Base-by-base conservation (phyloP, 768 basidiomycete genomes). In the Termitomyces sp. region DNA sequence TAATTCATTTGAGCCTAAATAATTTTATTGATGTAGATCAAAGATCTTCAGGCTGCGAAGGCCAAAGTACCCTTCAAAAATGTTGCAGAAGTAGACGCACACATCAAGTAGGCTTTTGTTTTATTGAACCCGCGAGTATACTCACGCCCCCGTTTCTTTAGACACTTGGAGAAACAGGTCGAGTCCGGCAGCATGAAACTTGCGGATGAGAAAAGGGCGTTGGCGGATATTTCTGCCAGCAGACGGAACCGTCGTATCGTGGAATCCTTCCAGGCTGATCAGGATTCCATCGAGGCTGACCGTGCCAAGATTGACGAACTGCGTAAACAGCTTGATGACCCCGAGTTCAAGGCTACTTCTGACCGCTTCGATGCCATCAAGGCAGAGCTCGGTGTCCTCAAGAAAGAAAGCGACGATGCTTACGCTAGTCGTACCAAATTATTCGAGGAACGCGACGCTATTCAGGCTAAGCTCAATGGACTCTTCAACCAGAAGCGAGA, bases 181-280 rank as follows among this genome's bases (percentile, higher is more conserved):
- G 96, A 98, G 66, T 91, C 91, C 5, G 96, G 96, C 24, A 83
- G 64, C 56, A 79, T 99, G 80, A 97, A 92, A 67, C 79, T 98
- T 56, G 93, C 86, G 26, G 95, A 97, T 54, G 97, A 99, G 72
- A 98, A 97, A 73, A 87, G 93, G 50, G 90, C 94, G 5, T 79
- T 99, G n/a, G 80, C 83, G 60, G 96, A 98, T 63, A 96, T 99
- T 58, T 82, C 78, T 58, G 77, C 79, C 43, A 73, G 77, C 58
- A 90, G 82, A 65, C 87, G 92, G 42, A 78, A 71, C 56, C 85
- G 92, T 50, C 85, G 79, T 66, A 72, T 74, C 12, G 84, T 98
- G 55, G 94, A 98, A 69, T 68, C 79, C 51, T 93, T 95, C 77
- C 83, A 91, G 61, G 74, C 81, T 0, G 79, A 89, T 44, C 88